phyloP scores from a whole-genome alignment of 139 green algal species.

The Pleodorina starrii region DNA sequence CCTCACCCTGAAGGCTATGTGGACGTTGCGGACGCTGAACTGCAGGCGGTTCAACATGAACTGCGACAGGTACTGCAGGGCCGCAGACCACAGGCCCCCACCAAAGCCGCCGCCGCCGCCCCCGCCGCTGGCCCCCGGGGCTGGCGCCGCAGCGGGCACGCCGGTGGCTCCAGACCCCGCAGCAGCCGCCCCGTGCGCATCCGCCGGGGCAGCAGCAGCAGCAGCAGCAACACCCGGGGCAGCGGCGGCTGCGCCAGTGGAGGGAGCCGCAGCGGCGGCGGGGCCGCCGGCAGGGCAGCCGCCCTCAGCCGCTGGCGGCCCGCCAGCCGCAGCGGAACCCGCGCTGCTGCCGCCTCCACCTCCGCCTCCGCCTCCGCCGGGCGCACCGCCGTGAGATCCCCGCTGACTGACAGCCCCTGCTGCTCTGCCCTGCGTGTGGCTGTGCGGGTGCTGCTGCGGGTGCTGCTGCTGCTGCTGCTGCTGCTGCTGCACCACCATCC shows the following conservation, averaged over 20 bases:
- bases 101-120: slow-evolving; percentile 17
- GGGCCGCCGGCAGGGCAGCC: too few relatives aligned
- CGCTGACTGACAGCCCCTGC: neutral
- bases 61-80: slow-evolving; percentile 70
- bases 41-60: slow-evolving; percentile 83
- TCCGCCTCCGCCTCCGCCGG: too few relatives aligned
- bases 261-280: neutral
- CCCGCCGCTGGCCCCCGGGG: neutral
- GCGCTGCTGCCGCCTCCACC: too few relatives aligned
- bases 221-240: neutral
- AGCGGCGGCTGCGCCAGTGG: neutral
- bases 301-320: too few relatives aligned
- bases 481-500: slow-evolving; percentile 52
- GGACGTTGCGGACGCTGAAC: slow-evolving; percentile 77
- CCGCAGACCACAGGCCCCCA: slow-evolving; percentile 52
- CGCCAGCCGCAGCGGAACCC: too few relatives aligned
- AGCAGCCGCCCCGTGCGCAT: neutral
- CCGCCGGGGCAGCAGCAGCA: neutral
- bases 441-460: slow-evolving; percentile 13
- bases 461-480: slow-evolving; percentile 4
- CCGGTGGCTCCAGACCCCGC: neutral
- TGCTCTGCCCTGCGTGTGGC: neutral
- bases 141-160: neutral
- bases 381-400: neutral
- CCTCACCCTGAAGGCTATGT: slow-evolving; percentile 79